Base-by-base conservation (phyloP, 495 filamentous ascomycete species). In the Aspergillus egyptiacus region DNA sequence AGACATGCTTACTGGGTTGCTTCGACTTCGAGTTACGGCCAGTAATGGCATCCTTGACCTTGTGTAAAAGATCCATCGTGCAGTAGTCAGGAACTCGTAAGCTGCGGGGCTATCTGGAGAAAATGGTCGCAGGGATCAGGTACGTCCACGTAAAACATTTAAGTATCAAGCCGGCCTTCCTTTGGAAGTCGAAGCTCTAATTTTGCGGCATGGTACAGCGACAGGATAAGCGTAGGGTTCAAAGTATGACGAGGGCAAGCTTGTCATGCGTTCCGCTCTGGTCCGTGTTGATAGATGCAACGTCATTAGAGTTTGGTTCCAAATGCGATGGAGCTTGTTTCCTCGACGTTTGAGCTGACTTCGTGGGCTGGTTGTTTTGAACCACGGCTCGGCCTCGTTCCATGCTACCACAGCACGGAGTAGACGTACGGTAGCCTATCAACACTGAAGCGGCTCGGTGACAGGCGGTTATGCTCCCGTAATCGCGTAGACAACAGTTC, bases 31-130 rank as follows among this genome's bases (percentile, higher is more conserved):
- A 19, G 14, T 62, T 57, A 42, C 62, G 56, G 35, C 67, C 55
- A 45, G 75, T 69, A 48, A 89, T 53, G 59, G 76, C 81, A 28
- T 87, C 79, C 70, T 87, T 89, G 66, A 86, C 74, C 59, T 88
- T 89, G 73, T 88, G 76, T 56, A 86, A 62, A 51, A 89, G 64
- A 50, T 70, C 64, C 84, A 87, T 87, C 70, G 55, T 30, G 27
- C 22, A 37, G 6, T 20, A 14, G 6, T n/a, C 4, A 35, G 15
- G 17, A 37, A 30, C 27, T 30, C 30, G 30, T 32, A 11, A 11
- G 9, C 14, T 32, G 3, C 30, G 30, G 30, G 30, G 30, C 30
- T 32, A 3, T 11, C 30, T 4, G 10, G 4, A 9, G 14, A 13
- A 32, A 32, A n/a, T 5, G 9, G 11, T 13, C 2, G 14, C 14